phyloP scores from a whole-genome alignment of 805 yeast genomes.

The Saccharomycopsis sp. region DNA sequence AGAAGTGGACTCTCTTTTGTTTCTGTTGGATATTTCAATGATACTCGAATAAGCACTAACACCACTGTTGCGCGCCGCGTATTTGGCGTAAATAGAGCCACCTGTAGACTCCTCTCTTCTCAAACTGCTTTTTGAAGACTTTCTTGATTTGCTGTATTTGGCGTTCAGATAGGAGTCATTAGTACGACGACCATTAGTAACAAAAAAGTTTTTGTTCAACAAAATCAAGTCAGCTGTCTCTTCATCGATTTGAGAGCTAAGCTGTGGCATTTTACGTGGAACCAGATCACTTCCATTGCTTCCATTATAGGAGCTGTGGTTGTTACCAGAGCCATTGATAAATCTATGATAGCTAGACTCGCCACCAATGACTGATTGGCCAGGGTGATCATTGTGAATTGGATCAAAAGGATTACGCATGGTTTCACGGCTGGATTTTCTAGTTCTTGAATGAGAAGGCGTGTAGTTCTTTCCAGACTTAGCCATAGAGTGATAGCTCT shows the following conservation, averaged over 20 bases:
- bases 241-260: slow-evolving; percentile 18
- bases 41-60: neutral
- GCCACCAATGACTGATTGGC: neutral
- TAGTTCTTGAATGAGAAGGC: neutral
- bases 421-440: neutral
- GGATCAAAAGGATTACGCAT: neutral
- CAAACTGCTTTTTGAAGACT: neutral
- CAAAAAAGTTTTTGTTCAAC: slow-evolving; percentile 20
- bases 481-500: neutral
- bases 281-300: neutral
- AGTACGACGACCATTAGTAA: slow-evolving; percentile 20
- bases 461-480: neutral
- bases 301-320: neutral
- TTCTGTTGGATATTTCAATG: neutral
- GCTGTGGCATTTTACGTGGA: slow-evolving; percentile 4
- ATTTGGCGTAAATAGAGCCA: slow-evolving; percentile 8
- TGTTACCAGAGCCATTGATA: neutral
- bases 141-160: slow-evolving; percentile 4
- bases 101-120: slow-evolving; percentile 2
- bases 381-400: neutral
- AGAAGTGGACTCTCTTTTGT: slow-evolving; percentile 10
- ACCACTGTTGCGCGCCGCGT: slow-evolving; percentile 3
- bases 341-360: neutral
- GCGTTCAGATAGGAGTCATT: slow-evolving; percentile 15
- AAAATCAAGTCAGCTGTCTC: slow-evolving; percentile 20